Evolutionary conservation across 2,329 filamentous ascomycete genomes (phyloP), one percentile per base, ranked within the genome.

Genomic region (Trichoderma simmonsii): DNA sequence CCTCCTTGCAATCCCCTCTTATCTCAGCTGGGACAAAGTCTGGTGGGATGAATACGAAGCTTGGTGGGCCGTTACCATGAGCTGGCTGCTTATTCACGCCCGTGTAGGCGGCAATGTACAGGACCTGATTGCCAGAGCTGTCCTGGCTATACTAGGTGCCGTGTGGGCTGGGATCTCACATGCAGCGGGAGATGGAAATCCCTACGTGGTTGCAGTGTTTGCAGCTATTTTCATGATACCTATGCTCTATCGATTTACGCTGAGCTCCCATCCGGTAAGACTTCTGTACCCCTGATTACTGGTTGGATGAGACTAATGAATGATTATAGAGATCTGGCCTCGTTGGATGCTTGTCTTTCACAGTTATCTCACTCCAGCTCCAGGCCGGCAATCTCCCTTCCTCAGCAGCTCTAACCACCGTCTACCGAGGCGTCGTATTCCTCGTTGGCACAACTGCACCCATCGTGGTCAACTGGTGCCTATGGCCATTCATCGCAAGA

Each of bases 401-500:
- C 9, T 83, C 84, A 1, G 77, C 82, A 4, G 77, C 80, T 3
- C 76, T 80, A 4, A 81, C 86, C 7, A 84, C 84, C 8, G 84
- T 85, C 73, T 83, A 84, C 43, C 81, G 84, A 54, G 87, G 87
- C 0, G 74, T 85, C 3, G 83, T 85, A 0, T 86, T 90, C 72
- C 80, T 89, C 3, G 77, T 88, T 26, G 88, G 88, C 2, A 85
- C 88, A 3, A 81, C 86, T 1, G 82, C 85, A 1, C 86, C 88
- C 0, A 82, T 89, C 12, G 73, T 88, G 1, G 83, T 89, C 15
- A 90, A 89, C 74, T 90, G 87, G 87, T 75, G 88, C 14, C 79
- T 90, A 4, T 90, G 88, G 88, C 88, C 88, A 3, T 90, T 90
- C 73, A 83, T 90, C 6, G 88, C 88, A 12, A 82, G 88, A 14